Base-by-base conservation (phyloP, 83 land plant species). In the Picea engelmannii region DNA sequence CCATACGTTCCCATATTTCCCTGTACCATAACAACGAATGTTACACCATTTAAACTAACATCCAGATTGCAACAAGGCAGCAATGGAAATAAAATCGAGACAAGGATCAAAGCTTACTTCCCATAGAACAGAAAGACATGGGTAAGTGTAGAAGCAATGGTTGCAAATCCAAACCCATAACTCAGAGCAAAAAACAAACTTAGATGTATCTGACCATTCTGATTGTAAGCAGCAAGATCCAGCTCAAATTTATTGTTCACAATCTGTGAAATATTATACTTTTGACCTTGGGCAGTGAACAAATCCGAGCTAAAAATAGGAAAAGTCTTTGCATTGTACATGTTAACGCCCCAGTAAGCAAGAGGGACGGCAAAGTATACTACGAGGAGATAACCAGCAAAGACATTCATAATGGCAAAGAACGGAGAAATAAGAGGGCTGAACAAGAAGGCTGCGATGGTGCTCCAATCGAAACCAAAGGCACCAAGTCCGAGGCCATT, bases 141-240 rank as follows among this genome's bases (percentile, higher is more conserved):
- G 0, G 83, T 79, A 35, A 91, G 47, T 1, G 1, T 95, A 5
- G 98, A 93, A 65, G 94, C 79, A 2, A 95, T 77, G 6, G 93
- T 83, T 38, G 96, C 98, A 83, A 95, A 95, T 6, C 93, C 89
- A 62, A 93, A 86, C 4, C 98, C 98, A 79, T 94, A 93, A 24
- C 94, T 86, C 84, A 91, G 75, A 15, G 89, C 93, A 68, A 91
- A 95, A 82, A 95, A 90, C 5, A 91, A 89, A 83, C 95, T 92
- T 17, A 96, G 79, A 59, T 94, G 89, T 25, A 96, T 76, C 5
- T 79, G 89, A 38, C 2, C 40, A 38, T 4, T 38, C 40, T 38
- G 38, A 35, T 35, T 35, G 38, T 35, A 35, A 35, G 38, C 5
- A 0, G 40, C 40, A 38, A 38, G 40, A 38, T 38, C 40, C 40